These are phyloP conservation scores for Barbatosphaeria neglecta DNA, from an alignment of 495 filamentous ascomycete genomes.

Conservation along the genomic window DNA sequence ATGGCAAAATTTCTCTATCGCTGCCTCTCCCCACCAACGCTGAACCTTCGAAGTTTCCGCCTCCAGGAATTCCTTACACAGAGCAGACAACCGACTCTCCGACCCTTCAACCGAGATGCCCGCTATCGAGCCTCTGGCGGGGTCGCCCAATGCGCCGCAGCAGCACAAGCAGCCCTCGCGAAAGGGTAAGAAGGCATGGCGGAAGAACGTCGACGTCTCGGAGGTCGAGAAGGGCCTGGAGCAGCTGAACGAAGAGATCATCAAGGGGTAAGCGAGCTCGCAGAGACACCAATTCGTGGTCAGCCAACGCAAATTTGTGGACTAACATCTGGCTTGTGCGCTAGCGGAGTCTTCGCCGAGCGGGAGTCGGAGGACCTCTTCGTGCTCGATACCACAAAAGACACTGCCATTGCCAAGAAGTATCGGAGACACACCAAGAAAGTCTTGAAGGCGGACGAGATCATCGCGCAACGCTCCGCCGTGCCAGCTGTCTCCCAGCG, in stretches of 20 bases:
- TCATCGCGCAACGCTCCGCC: constrained; percentile 71
- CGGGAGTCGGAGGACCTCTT: constrained; percentile 71
- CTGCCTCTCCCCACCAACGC: not conserved
- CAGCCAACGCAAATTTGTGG: not conserved
- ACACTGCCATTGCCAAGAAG: constrained; percentile 23
- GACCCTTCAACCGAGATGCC: constrained; percentile 17
- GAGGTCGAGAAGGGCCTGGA: constrained; percentile 77
- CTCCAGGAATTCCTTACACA: not conserved
- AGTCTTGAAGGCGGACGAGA: constrained; percentile 76
- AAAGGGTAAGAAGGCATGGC: constrained; percentile 97
- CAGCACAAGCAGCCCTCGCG: constrained; percentile 73
- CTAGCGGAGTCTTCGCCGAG: constrained; percentile 72
- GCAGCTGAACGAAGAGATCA: constrained; percentile 72
- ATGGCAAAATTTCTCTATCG: not conserved
- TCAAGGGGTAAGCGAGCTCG: constrained; percentile 56
- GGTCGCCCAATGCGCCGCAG: constrained; percentile 29
- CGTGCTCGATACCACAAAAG: constrained; percentile 52
- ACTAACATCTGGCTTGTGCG: constrained; percentile 8
- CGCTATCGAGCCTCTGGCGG: constrained; percentile 16
- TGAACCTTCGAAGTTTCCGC: not conserved
- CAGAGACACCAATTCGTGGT: not conserved
- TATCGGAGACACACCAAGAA: constrained; percentile 54
- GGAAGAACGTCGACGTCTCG: constrained; percentile 91
- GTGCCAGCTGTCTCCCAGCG: constrained; percentile 62
- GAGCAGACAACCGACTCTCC: constrained; percentile 1